Percentiles rank a stretch among this genome's conserved stretches.
phyloP scores from a whole-genome alignment of 345 rosid genomes.

The Carallia pectinifolia region DNA sequence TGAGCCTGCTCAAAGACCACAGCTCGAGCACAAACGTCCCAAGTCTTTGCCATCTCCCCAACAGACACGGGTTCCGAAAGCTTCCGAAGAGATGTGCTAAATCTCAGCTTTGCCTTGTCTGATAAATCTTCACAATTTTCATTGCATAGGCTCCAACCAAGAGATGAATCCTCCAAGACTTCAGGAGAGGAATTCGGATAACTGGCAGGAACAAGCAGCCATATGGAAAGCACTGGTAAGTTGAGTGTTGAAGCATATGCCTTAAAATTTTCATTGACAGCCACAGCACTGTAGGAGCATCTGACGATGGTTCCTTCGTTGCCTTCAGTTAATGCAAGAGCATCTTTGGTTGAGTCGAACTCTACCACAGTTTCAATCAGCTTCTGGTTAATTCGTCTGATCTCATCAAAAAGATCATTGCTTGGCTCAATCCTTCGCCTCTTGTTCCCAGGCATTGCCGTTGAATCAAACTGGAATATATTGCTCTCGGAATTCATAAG shows the following conservation, averaged over 20 bases:
- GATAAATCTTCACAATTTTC: background rate
- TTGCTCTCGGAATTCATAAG: no score
- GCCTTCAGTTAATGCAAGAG: background rate
- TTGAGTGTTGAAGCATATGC: background rate
- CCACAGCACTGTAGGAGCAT: slow-evolving; percentile 4
- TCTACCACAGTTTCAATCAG: background rate
- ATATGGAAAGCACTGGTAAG: slow-evolving; percentile 2
- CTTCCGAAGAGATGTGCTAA: slow-evolving; percentile 1
- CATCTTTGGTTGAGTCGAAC: background rate
- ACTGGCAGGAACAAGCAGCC: background rate
- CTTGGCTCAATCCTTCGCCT: background rate
- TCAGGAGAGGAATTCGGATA: slow-evolving; percentile 1
- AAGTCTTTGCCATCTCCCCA: slow-evolving; percentile 8
- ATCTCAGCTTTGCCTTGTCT: slow-evolving; percentile 5
- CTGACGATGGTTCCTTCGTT: background rate
- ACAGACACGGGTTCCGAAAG: slow-evolving; percentile 12
- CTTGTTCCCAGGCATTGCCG: background rate
- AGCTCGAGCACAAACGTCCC: slow-evolving; percentile 14
- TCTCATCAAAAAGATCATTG: background rate
- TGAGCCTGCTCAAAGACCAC: slow-evolving; percentile 9
- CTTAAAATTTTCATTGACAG: background rate
- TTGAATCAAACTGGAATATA: slow-evolving; percentile 2
- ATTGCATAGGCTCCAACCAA: background rate
- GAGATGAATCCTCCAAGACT: background rate
- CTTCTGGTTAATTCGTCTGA: background rate